Base-by-base conservation (phyloP, 768 basidiomycete genomes). In the Hydnomerulius pinastri region DNA sequence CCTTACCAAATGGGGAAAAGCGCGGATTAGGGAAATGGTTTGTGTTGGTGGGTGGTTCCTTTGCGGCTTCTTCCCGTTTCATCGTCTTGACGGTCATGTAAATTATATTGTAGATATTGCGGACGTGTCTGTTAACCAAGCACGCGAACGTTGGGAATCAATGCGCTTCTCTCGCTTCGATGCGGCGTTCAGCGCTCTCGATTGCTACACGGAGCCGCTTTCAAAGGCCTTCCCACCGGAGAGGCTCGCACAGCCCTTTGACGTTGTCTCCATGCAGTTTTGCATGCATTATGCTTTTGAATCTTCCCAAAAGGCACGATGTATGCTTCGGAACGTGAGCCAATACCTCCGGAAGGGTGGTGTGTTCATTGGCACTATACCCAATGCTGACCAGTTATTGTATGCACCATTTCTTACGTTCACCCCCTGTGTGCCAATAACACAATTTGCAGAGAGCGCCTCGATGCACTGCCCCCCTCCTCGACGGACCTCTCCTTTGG, bases 221-320 rank as follows among this genome's bases (percentile, higher is more conserved):
- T 76, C 81, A 15, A 80, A 80, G 42, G 85, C 76, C n/a, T 80
- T 98, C 42, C 70, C 85, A 4, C 80, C 80, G 1, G 75, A 77
- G 15, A 72, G 77, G 53, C 77, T 91, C 21, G 73, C 71, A 0
- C 76, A 78, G 25, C 86, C 86, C 5, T 97, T 97, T 63, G 97
- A 98, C 63, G 91, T 93, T 49, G 93, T 98, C 5, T 91, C 92
- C 2, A 92, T 98, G 92, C 97, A 99, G 66, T 99, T 99, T 68
- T 98, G 97, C 70, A 98, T 99, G 91, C 97, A 99, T 68, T 98
- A 99, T 64, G 97, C 97, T 7, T 98, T 99, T 66, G 94, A 98
- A 68, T 87, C 80, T n/a, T 80, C 83, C 25, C 74, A 80, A 51
- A 97, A 97, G 65, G 90, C 85, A 21, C 80, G 91, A 27, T 87